These are phyloP conservation scores for Lagenidium giganteum DNA, from an alignment of 352 stramenopile species.

Conservation along the genomic window DNA sequence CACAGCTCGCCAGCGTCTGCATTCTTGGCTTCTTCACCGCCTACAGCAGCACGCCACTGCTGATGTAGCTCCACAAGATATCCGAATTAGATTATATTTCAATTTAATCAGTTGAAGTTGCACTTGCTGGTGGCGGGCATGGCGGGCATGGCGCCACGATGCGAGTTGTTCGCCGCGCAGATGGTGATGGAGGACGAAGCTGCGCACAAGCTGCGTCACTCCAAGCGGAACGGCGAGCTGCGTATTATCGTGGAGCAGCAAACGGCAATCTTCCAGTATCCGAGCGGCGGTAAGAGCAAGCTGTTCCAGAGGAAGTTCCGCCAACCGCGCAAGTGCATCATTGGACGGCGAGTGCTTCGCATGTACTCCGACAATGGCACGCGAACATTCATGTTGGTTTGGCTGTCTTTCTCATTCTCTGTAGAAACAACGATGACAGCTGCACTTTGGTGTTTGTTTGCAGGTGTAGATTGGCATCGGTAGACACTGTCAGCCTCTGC, in stretches of 20 bases:
- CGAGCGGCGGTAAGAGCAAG: slow-evolving; percentile 17
- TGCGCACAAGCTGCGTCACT: slow-evolving; percentile 18
- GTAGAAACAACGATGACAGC: too few relatives aligned
- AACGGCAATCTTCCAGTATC: slow-evolving; percentile 40
- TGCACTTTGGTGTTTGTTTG: too few relatives aligned
- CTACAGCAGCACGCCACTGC: slow-evolving; percentile 36
- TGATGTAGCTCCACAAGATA: too few relatives aligned
- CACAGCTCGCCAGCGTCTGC: slow-evolving; percentile 50
- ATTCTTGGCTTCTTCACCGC: slow-evolving; percentile 42
- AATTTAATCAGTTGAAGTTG: too few relatives aligned
- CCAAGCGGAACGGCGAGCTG: slow-evolving; percentile 34
- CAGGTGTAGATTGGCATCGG: too few relatives aligned
- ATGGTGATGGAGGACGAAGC: slow-evolving; percentile 5
- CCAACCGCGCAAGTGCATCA: slow-evolving; percentile 44
- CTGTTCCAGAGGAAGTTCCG: slow-evolving; percentile 44
- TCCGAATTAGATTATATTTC: too few relatives aligned
- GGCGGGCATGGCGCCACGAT: too few relatives aligned
- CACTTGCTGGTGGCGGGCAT: too few relatives aligned
- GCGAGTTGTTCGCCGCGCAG: slow-evolving; percentile 1
- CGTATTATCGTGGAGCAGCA: slow-evolving; percentile 22
- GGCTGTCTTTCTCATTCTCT: too few relatives aligned
- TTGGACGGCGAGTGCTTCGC: slow-evolving; percentile 31
- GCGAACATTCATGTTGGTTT: slow-evolving; percentile 31
- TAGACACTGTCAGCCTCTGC: too few relatives aligned
- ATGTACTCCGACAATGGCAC: slow-evolving; percentile 41